Conservation (phyloP, 208 protist species). For the Acanthamoeba triangularis region DNA sequence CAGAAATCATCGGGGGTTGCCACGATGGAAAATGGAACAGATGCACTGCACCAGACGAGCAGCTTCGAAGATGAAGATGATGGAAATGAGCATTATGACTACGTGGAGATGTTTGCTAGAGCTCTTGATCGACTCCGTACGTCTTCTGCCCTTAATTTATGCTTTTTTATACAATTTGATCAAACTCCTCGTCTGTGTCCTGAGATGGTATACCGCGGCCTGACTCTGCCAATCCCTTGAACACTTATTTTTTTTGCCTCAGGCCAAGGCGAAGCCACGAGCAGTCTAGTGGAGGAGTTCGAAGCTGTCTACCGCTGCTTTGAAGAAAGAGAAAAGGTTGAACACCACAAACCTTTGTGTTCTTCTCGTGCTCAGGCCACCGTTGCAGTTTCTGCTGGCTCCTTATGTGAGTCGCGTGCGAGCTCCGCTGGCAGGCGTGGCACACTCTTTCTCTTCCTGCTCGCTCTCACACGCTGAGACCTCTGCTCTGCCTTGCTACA, state of each 20-base stretch:
- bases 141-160: neutral
- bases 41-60: neutral
- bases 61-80: neutral
- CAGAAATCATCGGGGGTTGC: too few relatives aligned
- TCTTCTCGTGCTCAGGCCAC: too few relatives aligned
- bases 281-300: conserved; percentile 23
- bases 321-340: conserved; percentile 6
- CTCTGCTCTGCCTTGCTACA: neutral
- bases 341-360: neutral
- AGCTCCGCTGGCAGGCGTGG: too few relatives aligned
- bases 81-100: neutral
- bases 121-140: conserved; percentile 26
- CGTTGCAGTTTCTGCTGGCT: neutral
- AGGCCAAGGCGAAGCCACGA: neutral
- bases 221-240: too few relatives aligned
- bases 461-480: neutral
- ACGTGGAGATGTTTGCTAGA: neutral
- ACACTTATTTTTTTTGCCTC: neutral
- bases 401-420: too few relatives aligned
- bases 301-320: conserved; percentile 5
- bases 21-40: neutral
- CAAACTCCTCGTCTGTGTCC: too few relatives aligned
- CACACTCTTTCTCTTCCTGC: neutral
- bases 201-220: too few relatives aligned
- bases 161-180: too few relatives aligned